Evolutionary conservation across 352 stramenopile genomes (phyloP), one percentile per base, ranked within the genome.

Genomic region (Phytopythium vexans): DNA sequence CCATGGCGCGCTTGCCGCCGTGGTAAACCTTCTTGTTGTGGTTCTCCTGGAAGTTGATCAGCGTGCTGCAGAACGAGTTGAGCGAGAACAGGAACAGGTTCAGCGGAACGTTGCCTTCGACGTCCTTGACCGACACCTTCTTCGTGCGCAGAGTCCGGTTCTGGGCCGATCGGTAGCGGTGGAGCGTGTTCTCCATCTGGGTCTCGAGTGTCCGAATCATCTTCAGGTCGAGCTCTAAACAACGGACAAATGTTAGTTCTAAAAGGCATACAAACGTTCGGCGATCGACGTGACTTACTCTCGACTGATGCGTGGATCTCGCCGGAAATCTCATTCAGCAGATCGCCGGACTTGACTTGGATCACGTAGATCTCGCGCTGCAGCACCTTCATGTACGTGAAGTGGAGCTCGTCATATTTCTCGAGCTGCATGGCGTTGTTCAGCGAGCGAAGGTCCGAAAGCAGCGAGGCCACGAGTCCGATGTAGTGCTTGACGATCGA

Each of bases 71-170:
- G 44, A 92, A 89, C 32, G 83, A 92, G 58, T 94, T 84, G 41
- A 94, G 69, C 32, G 83, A 91, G 52, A 91, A 93, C 3, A 91
- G 58, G 55, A 93, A 93, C 14, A 93, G 56, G 51, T 91, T 90
- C 11, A 93, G 64, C 6, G 82, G 80, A 0, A 91, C 75, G 44
- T 93, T 93, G n/a, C 77, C 82, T 52, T 86, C 78, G 3, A 93
- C 67, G 16, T 90, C 77, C 56, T 86, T 82, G 46, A 66, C 51
- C 15, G 67, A 82, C 10, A 86, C 66, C 34, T 77, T 76, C n/a
- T 82, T 66, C 4, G 56, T 70, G 35, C 72, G 69, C 1, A 91
- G 55, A 16, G 78, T 65, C 1, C 72, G 77, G 41, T 75, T 89
- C 40, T 93, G 83, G 0, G 69, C 68, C 11, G 68, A 64, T 8